Conservation (phyloP, 169 alveolate genomes). For the Plasmodium ovale region DNA sequence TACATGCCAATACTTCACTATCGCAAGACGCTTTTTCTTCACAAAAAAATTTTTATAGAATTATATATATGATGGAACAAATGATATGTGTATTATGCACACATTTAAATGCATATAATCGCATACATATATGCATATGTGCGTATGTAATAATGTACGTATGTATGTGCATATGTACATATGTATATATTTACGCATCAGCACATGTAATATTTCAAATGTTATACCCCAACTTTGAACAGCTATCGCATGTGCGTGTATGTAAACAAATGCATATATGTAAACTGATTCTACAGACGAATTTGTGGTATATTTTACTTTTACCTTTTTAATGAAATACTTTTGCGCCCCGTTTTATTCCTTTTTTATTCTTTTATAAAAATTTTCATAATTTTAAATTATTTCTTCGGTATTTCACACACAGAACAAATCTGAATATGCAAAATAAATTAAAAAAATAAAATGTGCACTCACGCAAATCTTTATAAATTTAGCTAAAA, state of each 20-base stretch:
- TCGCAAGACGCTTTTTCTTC: neutral
- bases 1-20: neutral
- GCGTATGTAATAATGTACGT: neutral
- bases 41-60: slow-evolving; percentile 31
- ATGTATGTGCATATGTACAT: neutral
- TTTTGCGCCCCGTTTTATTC: neutral
- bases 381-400: too few species aligned
- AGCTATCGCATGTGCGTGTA: neutral
- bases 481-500: slow-evolving; percentile 1
- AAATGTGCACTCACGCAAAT: slow-evolving; percentile 4
- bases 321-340: neutral
- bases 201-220: slow-evolving; percentile 3
- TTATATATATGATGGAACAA: slow-evolving; percentile 9
- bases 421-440: neutral
- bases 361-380: neutral
- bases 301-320: neutral
- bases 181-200: neutral
- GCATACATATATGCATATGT: neutral
- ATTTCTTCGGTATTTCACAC: slow-evolving; percentile 2
- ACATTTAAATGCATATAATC: neutral
- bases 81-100: slow-evolving; percentile 11
- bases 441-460: slow-evolving; percentile 18
- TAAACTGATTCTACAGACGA: neutral
- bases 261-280: neutral
- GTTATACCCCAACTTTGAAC: neutral